Base-by-base conservation (phyloP, 208 protist genomes). In the Leptomonas seymouri region DNA sequence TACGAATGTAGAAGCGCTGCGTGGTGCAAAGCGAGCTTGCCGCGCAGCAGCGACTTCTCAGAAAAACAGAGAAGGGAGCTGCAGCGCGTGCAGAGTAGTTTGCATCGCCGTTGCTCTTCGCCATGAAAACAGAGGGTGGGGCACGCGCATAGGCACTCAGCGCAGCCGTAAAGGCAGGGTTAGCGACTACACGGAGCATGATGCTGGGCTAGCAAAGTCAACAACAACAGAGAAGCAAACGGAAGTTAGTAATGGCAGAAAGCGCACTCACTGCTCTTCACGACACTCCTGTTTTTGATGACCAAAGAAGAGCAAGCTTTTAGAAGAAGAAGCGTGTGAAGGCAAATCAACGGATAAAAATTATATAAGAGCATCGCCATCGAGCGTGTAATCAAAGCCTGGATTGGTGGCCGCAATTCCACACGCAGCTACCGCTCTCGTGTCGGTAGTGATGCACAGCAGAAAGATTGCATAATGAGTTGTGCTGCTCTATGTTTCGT, bases 1-100 rank as follows among this genome's bases (percentile, higher is more conserved):
- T 57, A 21, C 44, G 44, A 28, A 63, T 2, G 57, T 65, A 55
- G n/a, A 41, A 51, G 2, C 63, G 63, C 63, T 30, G 63, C 31
- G 41, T 36, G 0, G 34, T 34, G 34, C 49, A 67, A 12, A 67
- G 36, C n/a, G 61, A 7, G 23, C 20, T 6, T 0, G 15, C 3
- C 20, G 18, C 18, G n/a, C 34, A 11, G 36, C 30, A 45, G 20
- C 3, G 5, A 31, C 2, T 59, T 6, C 18, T 23, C 31, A 6
- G 3, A 48, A 21, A 16, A 15, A 48, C 2, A 39, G 34, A 39
- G 7, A 39, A 3, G 31, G 34, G 4, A 4, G 27, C 15, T 8
- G 28, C 51, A 39, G 31, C 11, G 51, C 51, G 51, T 28, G 2
- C 27, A 23, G 34, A 23, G 18, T 27, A 11, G 9, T 15, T 45